These are phyloP conservation scores for Pyrenochaeta sp. DNA, from an alignment of 2,329 filamentous ascomycete genomes.

Conservation along the genomic window DNA sequence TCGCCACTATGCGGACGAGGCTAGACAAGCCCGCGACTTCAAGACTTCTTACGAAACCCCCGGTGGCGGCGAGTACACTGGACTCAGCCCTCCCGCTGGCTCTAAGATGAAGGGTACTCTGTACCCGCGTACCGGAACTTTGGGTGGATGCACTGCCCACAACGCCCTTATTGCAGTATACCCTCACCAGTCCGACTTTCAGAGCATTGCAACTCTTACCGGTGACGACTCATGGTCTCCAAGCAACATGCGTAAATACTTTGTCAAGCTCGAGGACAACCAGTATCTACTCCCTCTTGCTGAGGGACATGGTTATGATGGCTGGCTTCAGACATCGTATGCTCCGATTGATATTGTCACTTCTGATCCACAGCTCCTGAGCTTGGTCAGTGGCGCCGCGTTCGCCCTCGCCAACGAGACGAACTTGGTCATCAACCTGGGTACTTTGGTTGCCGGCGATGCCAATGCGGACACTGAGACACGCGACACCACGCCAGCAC, in stretches of 20 bases:
- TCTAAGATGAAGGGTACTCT: conserved; percentile 62
- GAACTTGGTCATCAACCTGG: conserved; percentile 44
- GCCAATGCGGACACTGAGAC: conserved; percentile 56
- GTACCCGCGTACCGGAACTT: conserved; percentile 64
- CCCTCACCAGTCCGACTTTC: conserved; percentile 67
- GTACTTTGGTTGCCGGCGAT: conserved; percentile 54
- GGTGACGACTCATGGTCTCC: conserved; percentile 67
- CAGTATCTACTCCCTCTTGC: conserved; percentile 55
- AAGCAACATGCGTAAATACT: conserved; percentile 67
- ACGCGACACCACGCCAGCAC: conserved; percentile 57
- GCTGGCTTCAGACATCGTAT: conserved; percentile 63
- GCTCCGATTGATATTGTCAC: conserved; percentile 61
- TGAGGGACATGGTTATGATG: conserved; percentile 63
- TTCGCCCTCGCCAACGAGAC: conserved; percentile 58
- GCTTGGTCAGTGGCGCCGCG: conserved; percentile 59
- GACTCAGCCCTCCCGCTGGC: conserved; percentile 60
- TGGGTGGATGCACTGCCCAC: conserved; percentile 68
- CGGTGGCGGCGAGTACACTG: conserved; percentile 53
- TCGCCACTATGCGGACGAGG: conserved; percentile 65
- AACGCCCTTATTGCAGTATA: conserved; percentile 68
- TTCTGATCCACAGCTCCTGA: conserved; percentile 62
- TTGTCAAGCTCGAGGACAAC: conserved; percentile 63
- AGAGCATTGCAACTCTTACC: conserved; percentile 64
- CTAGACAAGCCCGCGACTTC: conserved; percentile 61
- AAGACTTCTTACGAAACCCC: conserved; percentile 64